Evolutionary conservation across 148 eudicot species (phyloP), one percentile per base, ranked within the genome.

Genomic region (Arctostaphylos glauca): DNA sequence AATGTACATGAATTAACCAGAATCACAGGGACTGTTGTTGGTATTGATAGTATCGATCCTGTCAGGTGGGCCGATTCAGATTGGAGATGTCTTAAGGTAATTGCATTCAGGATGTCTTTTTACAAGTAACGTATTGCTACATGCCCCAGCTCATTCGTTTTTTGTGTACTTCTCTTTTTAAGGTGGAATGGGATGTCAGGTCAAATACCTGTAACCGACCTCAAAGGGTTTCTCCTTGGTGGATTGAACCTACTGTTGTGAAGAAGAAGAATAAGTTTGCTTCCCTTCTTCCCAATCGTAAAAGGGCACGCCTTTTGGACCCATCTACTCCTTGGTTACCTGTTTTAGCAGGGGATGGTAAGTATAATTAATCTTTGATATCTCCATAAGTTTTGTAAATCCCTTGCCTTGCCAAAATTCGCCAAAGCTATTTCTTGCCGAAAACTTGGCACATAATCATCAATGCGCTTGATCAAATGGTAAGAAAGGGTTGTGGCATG

Each of bases 41-140:
- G 62, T n/a, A 18, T 56, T 38, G 83, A 84, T 23, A 67, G 44
- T 80, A 50, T 80, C 21, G 83, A 84, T 74, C 25, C 62, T 19
- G 43, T 62, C 9, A 84, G 80, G 80, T 84, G 86, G 86, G 74
- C 49, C 4, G 43, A 46, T 74, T 84, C 86, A 1, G 86, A 84
- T 15, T 84, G 86, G 83, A 80, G 74, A 80, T 73, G 82, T 75
- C 79, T 84, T 25, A 74, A 73, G 86, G 86, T 84, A 58, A 25
- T 52, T 53, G 62, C 48, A 66, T 80, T 66, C 25, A 64, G 3
- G 44, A 59, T 80, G 54, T 38, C 53, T 49, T 25, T 23, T 46
- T 46, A 44, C 56, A 38, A 74, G 77, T 19, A 19, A 46, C 16
- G 16, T 74, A n/a, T 58, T 58, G 72, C 50, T 78, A 58, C 16